These are phyloP conservation scores for Ogataea naganishii DNA, from an alignment of 805 yeast genomes.

Conservation along the genomic window DNA sequence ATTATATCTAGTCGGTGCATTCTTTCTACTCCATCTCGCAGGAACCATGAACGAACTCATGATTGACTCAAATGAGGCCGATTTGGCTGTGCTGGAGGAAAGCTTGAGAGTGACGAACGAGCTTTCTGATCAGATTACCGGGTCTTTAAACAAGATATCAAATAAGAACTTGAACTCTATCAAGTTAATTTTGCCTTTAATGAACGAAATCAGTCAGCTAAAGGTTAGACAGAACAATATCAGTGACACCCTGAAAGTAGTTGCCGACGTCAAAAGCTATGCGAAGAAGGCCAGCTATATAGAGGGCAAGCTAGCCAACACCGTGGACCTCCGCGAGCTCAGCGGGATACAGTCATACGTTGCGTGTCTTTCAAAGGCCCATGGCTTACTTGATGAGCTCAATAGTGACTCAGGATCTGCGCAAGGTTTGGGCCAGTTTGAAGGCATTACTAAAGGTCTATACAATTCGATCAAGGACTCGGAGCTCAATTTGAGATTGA, in stretches of 20 bases:
- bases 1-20: too few relatives aligned
- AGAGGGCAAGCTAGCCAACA: conserved; percentile 22
- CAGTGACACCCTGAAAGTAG: conserved; percentile 40
- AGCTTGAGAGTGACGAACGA: conserved; percentile 51
- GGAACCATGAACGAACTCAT: conserved; percentile 7
- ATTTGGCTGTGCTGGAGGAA: conserved; percentile 73
- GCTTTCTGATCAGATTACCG: conserved; percentile 45
- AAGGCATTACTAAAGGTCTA: conserved; percentile 58
- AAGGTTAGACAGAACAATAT: conserved; percentile 48
- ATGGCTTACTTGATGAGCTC: conserved; percentile 37
- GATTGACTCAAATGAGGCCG: conserved; percentile 70
- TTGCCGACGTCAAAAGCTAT: conserved; percentile 37
- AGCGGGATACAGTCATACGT: conserved; percentile 27
- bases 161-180: conserved; percentile 48
- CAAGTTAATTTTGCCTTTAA: conserved; percentile 61
- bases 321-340: conserved; percentile 12
- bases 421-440: conserved; percentile 41
- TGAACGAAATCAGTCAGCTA: conserved; percentile 50
- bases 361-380: conserved; percentile 28
- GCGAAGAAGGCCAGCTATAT: conserved; percentile 35
- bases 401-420: conserved; percentile 9
- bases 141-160: conserved; percentile 46
- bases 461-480: conserved; percentile 47
- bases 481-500: conserved; percentile 42
- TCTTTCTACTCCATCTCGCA: too few relatives aligned